Evolutionary conservation across 768 basidiomycete species (phyloP).

Genomic region (Podaxis mareebaensis): DNA sequence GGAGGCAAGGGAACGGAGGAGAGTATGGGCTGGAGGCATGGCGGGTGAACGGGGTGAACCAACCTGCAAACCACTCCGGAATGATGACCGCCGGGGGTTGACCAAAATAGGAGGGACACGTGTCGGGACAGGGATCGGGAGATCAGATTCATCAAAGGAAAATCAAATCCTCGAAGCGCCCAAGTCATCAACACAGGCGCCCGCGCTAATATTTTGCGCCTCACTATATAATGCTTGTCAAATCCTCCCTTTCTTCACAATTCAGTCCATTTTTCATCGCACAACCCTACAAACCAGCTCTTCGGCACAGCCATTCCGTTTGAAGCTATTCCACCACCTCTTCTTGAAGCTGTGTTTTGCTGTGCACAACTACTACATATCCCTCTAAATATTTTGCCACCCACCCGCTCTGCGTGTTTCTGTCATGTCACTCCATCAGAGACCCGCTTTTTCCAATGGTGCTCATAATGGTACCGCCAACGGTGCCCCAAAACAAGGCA

Average conservation of each 20-base stretch:
- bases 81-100: background rate
- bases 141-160: background rate
- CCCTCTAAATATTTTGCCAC: background rate
- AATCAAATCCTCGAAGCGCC: too few relatives aligned
- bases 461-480: background rate
- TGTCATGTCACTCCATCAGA: background rate
- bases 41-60: background rate
- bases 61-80: background rate
- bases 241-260: background rate
- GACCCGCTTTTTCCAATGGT: background rate
- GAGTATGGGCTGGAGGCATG: constrained; percentile 35
- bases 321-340: background rate
- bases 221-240: background rate
- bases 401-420: background rate
- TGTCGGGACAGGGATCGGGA: background rate
- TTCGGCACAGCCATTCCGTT: background rate
- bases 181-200: too few relatives aligned
- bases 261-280: background rate
- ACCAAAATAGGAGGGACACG: background rate
- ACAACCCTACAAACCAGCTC: background rate
- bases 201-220: background rate
- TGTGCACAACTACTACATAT: background rate
- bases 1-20: constrained; percentile 52
- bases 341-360: background rate
- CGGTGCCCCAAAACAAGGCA: background rate